phyloP scores from a whole-genome alignment of 2,329 filamentous ascomycete species.

The Myriosclerotinia duriaeana region DNA sequence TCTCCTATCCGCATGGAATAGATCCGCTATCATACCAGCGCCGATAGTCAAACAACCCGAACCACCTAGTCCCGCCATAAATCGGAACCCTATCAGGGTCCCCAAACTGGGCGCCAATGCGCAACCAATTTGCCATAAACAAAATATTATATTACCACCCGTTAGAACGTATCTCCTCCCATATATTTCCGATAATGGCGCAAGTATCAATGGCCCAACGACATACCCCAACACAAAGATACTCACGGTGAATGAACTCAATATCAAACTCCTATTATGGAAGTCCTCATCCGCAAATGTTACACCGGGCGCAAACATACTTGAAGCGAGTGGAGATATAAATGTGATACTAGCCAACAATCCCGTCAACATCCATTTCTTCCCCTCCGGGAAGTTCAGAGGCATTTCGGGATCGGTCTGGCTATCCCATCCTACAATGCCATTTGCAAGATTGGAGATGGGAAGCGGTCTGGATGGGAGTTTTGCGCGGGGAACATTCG shows the following conservation, averaged over 20 bases:
- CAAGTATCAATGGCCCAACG: slow-evolving; percentile 34
- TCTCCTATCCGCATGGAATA: slow-evolving; percentile 29
- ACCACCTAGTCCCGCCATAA: slow-evolving; percentile 59
- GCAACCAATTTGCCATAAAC: slow-evolving; percentile 55
- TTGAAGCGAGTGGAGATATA: slow-evolving; percentile 42
- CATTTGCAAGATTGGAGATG: slow-evolving; percentile 50
- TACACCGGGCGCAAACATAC: slow-evolving; percentile 68
- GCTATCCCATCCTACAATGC: slow-evolving; percentile 60
- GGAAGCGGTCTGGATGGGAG: slow-evolving; percentile 40
- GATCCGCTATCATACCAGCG: slow-evolving; percentile 33
- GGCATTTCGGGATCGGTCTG: slow-evolving; percentile 59
- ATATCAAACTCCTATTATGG: slow-evolving; percentile 42
- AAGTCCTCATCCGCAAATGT: slow-evolving; percentile 63
- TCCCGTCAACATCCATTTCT: slow-evolving; percentile 38
- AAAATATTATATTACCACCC: slow-evolving; percentile 49
- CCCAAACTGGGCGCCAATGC: slow-evolving; percentile 50
- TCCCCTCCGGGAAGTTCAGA: slow-evolving; percentile 49
- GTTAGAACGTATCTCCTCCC: slow-evolving; percentile 48
- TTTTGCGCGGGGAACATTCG: slow-evolving; percentile 28
- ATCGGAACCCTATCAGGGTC: slow-evolving; percentile 57
- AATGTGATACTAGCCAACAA: slow-evolving; percentile 42
- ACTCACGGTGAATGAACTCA: slow-evolving; percentile 60
- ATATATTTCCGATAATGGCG: slow-evolving; percentile 60
- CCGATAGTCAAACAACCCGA: slow-evolving; percentile 43
- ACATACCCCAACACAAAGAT: slow-evolving; percentile 36